phyloP scores from a whole-genome alignment of 1,284 basidiomycete species.

The Coniophora puteana region DNA sequence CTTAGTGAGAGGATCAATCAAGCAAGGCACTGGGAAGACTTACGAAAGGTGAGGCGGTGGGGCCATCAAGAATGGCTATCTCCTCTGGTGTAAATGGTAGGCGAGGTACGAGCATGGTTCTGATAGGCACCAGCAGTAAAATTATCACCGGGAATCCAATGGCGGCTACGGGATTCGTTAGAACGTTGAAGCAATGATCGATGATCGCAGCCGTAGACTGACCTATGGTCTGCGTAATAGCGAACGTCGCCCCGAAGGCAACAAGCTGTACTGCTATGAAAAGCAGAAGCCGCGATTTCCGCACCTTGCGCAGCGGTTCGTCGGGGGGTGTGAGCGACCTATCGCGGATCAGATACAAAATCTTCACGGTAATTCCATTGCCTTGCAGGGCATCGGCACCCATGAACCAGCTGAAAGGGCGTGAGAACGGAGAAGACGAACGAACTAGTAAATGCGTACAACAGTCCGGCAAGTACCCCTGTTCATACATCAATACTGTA shows the following conservation, averaged over 20 bases:
- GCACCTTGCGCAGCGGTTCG: constrained; percentile 74
- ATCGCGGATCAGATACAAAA: constrained; percentile 83
- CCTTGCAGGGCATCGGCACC: constrained; percentile 78
- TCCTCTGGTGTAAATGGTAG: constrained; percentile 82
- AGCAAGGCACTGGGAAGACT: constrained; percentile 32
- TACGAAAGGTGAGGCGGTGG: constrained; percentile 81
- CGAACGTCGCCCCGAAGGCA: constrained; percentile 88
- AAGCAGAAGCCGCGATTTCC: constrained; percentile 72
- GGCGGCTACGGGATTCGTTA: constrained; percentile 52
- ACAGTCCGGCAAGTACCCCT: constrained; percentile 71
- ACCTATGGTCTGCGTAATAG: constrained; percentile 91
- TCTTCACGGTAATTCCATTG: constrained; percentile 83
- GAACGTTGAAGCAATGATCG: constrained; percentile 6
- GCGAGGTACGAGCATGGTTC: constrained; percentile 70
- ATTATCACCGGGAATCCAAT: constrained; percentile 94
- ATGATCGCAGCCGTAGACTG: constrained; percentile 17
- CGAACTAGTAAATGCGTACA: constrained; percentile 40
- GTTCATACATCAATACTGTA: constrained; percentile 6
- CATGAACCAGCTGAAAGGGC: constrained; percentile 88
- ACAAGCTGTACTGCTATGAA: constrained; percentile 81
- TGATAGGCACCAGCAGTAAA: constrained; percentile 80
- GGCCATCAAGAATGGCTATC: constrained; percentile 82
- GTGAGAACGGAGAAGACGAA: constrained; percentile 9
- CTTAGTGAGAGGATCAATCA: not conserved
- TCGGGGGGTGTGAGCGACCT: constrained; percentile 52